Base-by-base conservation (phyloP, 139 green algal species). In the Microglena sp. region DNA sequence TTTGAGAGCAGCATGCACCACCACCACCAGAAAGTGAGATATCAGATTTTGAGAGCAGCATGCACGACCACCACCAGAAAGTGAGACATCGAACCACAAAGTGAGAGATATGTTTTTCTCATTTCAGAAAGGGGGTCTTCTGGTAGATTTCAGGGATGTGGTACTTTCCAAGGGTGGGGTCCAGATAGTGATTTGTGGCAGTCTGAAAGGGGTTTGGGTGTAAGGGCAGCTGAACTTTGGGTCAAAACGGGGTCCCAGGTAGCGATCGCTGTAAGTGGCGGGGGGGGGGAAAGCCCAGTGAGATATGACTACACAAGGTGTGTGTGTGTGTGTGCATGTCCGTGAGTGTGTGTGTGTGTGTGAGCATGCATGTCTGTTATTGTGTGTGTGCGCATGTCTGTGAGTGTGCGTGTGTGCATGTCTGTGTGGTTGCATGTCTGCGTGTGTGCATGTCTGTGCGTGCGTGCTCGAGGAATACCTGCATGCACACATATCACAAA, bases 271-370 rank as follows among this genome's bases (percentile, higher is more conserved):
- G 45, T 57, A 24, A 6, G 45, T 57, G 45, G 5, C n/a, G 4
- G 45, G 28, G 45, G 28, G 45, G 28, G 45, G 5, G 45, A 6
- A 11, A 6, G 45, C 45, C n/a, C 7, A 24, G 5, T n/a, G 5
- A 8, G 28, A 24, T 57, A 24, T 45, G 55, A 62, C 26, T 4
- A 26, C 3, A 54, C 54, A 32, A 40, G 55, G 55, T 62, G 55
- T 62, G 55, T 62, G 55, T 62, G 55, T 62, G 55, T 62, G 55
- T 62, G 55, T 62, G 55, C 29, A 28, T 35, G 45, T 11, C n/a
- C 7, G 45, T 11, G 45, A 32, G 55, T 35, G 55, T 62, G 55
- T 62, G 55, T 62, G 55, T 62, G 55, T 62, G 55, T 62, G 55
- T 62, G 55, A 5, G 55, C 29, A 18, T 35, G 55, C 18, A 18